Evolutionary conservation across 2,329 filamentous ascomycete species (phyloP).

Genomic region (Alternaria arbusti): DNA sequence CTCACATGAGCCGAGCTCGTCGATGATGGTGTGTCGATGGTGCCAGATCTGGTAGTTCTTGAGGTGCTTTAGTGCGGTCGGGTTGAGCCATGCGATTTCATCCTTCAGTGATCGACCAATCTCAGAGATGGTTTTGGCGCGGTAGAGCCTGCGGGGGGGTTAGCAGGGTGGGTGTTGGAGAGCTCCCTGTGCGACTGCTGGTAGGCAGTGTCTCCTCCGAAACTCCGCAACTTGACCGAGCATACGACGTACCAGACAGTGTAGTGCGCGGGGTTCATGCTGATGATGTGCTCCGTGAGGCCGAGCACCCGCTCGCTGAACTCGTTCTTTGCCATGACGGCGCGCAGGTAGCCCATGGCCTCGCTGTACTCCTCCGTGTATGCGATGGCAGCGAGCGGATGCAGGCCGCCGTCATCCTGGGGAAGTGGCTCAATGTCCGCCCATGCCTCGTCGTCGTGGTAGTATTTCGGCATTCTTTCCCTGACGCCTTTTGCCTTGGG

Average conservation of each 20-base stretch:
- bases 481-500: conserved; percentile 3
- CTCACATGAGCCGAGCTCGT: conserved; percentile 63
- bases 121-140: conserved; percentile 76
- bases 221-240: neutral
- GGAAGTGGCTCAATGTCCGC: conserved; percentile 83
- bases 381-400: conserved; percentile 88
- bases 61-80: conserved; percentile 79
- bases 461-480: conserved; percentile 47
- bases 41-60: conserved; percentile 99
- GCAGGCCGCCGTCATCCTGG: conserved; percentile 75
- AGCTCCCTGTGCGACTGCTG: neutral
- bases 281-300: conserved; percentile 88
- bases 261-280: conserved; percentile 95
- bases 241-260: conserved; percentile 76
- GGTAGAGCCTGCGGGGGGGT: conserved; percentile 71
- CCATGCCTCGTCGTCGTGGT: conserved; percentile 77
- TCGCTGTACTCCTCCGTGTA: conserved; percentile 91
- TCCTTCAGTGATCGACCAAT: conserved; percentile 69
- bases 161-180: conserved; percentile 14
- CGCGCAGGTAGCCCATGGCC: conserved; percentile 90
- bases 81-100: conserved; percentile 87
- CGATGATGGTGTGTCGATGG: conserved; percentile 65
- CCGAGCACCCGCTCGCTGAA: conserved; percentile 77
- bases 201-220: conserved; percentile 2
- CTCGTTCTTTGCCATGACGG: conserved; percentile 89